These are phyloP conservation scores for Trichoderma asperellum DNA, from an alignment of 2,329 filamentous ascomycete genomes.

Conservation along the genomic window DNA sequence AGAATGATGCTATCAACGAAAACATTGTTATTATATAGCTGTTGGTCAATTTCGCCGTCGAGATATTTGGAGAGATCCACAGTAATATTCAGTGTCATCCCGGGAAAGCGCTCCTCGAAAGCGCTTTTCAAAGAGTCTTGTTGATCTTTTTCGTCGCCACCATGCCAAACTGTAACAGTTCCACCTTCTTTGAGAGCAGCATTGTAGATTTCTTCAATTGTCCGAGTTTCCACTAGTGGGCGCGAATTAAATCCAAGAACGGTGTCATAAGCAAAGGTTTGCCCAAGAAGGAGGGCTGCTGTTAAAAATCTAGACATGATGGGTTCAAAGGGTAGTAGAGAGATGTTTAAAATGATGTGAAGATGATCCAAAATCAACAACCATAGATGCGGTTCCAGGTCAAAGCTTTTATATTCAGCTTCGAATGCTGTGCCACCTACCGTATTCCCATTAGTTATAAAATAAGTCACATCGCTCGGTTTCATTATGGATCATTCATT, in stretches of 20 bases:
- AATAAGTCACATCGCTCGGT: not conserved
- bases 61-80: conserved; percentile 62
- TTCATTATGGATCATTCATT: not conserved
- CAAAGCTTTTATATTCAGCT: not conserved
- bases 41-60: conserved; percentile 51
- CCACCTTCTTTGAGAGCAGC: conserved; percentile 54
- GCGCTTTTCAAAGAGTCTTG: conserved; percentile 46
- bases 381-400: not conserved
- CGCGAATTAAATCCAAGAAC: conserved; percentile 34
- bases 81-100: conserved; percentile 56
- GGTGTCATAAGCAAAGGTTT: conserved; percentile 34
- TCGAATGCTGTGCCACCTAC: too few relatives aligned
- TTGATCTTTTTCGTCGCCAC: conserved; percentile 51
- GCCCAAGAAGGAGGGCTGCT: conserved; percentile 26
- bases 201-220: conserved; percentile 54
- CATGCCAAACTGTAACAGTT: conserved; percentile 52
- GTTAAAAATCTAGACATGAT: not conserved
- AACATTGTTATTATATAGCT: conserved; percentile 45
- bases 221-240: conserved; percentile 47
- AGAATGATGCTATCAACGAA: conserved; percentile 53
- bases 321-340: not conserved
- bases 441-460: too few relatives aligned
- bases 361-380: not conserved
- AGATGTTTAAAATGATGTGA: not conserved
- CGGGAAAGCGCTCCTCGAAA: conserved; percentile 53